A percentile compares a stretch with the other conserved stretches of the same genome.
Conservation (phyloP, 1,284 basidiomycete genomes). For the Volvariella volvacea region DNA sequence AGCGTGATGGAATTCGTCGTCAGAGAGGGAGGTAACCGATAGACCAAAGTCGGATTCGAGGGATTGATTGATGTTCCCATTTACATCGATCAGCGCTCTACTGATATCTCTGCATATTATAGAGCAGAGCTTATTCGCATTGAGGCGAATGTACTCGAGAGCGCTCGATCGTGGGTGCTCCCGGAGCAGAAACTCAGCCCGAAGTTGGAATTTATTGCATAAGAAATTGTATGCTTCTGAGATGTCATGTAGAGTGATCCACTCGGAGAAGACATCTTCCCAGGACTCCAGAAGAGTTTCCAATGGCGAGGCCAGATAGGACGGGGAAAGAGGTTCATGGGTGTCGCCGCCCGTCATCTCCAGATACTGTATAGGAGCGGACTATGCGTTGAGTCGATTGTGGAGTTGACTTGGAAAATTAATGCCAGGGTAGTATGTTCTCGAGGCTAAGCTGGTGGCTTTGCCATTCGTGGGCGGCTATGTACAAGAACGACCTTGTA, state of each 20-base stretch:
- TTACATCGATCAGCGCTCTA: constrained; percentile 28
- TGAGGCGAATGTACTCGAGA: constrained; percentile 21
- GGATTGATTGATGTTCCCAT: constrained; percentile 3
- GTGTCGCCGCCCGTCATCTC: no score
- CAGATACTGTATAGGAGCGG: no score
- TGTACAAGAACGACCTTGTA: no score
- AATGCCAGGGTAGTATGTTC: no score
- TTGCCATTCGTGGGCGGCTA: no score
- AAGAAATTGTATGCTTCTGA: constrained; percentile 52
- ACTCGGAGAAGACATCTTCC: constrained; percentile 21
- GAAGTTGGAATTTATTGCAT: constrained; percentile 33
- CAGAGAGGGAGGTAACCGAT: constrained; percentile 12
- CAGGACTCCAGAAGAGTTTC: constrained; percentile 40
- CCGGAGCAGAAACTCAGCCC: constrained; percentile 19
- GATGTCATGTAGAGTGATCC: constrained; percentile 41
- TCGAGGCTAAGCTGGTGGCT: no score
- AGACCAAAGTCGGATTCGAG: constrained; percentile 7
- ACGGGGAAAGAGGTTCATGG: constrained; percentile 8
- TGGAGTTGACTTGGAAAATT: no score
- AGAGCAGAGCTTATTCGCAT: constrained; percentile 25
- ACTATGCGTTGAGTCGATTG: no score
- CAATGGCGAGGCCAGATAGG: constrained; percentile 35
- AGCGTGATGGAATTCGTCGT: constrained; percentile 32
- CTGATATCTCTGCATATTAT: constrained; percentile 41
- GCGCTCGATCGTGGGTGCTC: constrained; percentile 17